Conservation (phyloP, 805 yeast species). For the Sugiyamaella qingdaonensis region DNA sequence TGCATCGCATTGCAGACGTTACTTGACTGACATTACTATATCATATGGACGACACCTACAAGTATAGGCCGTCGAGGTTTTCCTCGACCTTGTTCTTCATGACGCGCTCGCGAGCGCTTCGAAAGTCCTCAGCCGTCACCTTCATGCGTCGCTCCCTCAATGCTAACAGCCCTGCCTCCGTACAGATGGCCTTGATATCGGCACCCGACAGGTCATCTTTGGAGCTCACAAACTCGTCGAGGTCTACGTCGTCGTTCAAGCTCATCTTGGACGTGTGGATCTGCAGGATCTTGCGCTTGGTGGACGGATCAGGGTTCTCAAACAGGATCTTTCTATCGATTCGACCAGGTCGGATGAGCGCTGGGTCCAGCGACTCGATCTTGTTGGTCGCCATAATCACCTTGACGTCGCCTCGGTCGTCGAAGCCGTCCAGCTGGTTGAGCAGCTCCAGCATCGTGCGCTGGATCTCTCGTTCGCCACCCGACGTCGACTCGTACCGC, state of each 20-base stretch:
- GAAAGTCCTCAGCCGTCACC: conserved; percentile 90
- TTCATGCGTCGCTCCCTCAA: conserved; percentile 96
- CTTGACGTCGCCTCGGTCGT: conserved; percentile 94
- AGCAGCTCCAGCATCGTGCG: conserved; percentile 95
- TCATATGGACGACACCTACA: conserved; percentile 34
- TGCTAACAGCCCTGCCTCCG: conserved; percentile 95
- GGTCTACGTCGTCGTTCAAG: conserved; percentile 77
- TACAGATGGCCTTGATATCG: conserved; percentile 94
- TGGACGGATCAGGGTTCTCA: conserved; percentile 91
- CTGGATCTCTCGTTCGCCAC: conserved; percentile 96
- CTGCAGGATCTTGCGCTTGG: conserved; percentile 85
- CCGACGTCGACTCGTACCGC: conserved; percentile 84
- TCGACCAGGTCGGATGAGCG: conserved; percentile 94
- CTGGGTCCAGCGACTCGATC: conserved; percentile 92
- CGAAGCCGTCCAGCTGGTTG: conserved; percentile 95
- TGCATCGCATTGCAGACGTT: too few species aligned
- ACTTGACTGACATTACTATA: too few species aligned
- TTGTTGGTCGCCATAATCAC: conserved; percentile 98
- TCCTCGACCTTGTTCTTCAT: conserved; percentile 96
- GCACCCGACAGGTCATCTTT: conserved; percentile 97
- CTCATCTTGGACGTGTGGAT: conserved; percentile 95
- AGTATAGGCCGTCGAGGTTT: conserved; percentile 87
- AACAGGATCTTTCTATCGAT: conserved; percentile 93
- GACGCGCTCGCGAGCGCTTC: conserved; percentile 89
- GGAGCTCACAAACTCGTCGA: conserved; percentile 81